Evolutionary conservation across 148 eudicot species (phyloP), one percentile per base, ranked within the genome.

Genomic region (Hydrangea macrophylla): DNA sequence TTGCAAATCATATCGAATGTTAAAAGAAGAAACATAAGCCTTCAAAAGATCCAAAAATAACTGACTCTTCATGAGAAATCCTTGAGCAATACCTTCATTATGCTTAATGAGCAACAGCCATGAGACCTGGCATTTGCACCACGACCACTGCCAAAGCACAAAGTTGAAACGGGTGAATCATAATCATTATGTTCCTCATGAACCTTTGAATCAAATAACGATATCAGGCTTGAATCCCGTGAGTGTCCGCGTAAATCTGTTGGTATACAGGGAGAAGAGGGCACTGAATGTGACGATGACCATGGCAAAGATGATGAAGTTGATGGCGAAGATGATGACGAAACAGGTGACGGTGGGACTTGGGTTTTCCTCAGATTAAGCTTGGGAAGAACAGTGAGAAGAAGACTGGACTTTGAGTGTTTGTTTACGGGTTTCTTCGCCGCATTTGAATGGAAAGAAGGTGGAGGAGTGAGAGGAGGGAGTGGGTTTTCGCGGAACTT

Each of bases 381-480:
- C 58, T 59, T 74, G 2, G 75, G 75, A 13, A 74, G 67, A 22
- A 79, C 18, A 62, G 45, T 10, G 18, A 36, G 71, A 1, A 74
- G 54, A 37, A 74, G 48, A 24, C 60, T 74, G 42, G n/a, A 15
- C 53, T 74, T 74, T 2, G 60, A 56, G 30, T 67, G 50, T 60
- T 18, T 68, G 6, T 37, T 68, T 24, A 12, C 36, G 3, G 68
- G 68, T 27, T 58, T 74, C 24, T 15, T 23, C 20, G 22, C 5
- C 18, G 58, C 5, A 39, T 15, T 45, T 9, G 24, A 71, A 18
- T 55, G 68, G 65, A 44, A 83, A 40, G 84, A 83, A 31, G 86
- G 86, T 22, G 86, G 86, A 7, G 86, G 84, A 24, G 81, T 77
- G 12, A 83, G 72, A 23, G 84, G 84, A 58, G 86, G 86, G 25